Evolutionary conservation across 768 basidiomycete species (phyloP).

Genomic region (Suillus alpinus): DNA sequence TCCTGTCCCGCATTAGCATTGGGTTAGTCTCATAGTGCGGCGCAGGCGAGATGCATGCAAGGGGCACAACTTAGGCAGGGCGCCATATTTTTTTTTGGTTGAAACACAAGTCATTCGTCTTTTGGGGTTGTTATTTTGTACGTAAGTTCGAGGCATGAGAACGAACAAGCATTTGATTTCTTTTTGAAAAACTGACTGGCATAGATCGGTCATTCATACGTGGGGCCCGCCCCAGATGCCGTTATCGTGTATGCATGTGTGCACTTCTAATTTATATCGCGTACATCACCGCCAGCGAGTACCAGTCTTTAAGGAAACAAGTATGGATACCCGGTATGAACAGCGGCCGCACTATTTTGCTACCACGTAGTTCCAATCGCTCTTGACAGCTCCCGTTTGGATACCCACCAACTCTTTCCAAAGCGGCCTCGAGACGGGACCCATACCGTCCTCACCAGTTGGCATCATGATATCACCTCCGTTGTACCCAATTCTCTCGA

Average conservation of each 20-base stretch:
- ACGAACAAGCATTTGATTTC: no score
- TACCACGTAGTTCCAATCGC: slow-evolving; percentile 74
- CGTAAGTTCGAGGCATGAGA: not conserved
- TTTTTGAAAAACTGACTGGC: no score
- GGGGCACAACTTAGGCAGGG: not conserved
- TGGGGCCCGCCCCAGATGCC: no score
- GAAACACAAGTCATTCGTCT: not conserved
- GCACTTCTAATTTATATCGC: not conserved
- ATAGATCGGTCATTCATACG: no score
- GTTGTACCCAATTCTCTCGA: slow-evolving; percentile 56
- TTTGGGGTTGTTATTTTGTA: not conserved
- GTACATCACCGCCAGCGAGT: not conserved
- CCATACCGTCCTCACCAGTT: slow-evolving; percentile 69
- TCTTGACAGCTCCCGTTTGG: slow-evolving; percentile 73
- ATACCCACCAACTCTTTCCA: slow-evolving; percentile 53
- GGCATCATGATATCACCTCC: slow-evolving; percentile 53
- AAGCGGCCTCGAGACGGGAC: slow-evolving; percentile 53
- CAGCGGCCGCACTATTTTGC: slow-evolving; percentile 15
- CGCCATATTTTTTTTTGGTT: not conserved
- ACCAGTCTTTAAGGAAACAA: not conserved
- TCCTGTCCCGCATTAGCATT: no score
- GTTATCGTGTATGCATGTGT: not conserved
- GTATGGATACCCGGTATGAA: not conserved
- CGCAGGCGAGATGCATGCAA: not conserved
- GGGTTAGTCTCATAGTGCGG: not conserved